A percentile compares a stretch with the other conserved stretches of the same genome.
These are phyloP conservation scores for Pyrenopolyporus hunteri DNA, from an alignment of 495 filamentous ascomycete species.

Conservation along the genomic window DNA sequence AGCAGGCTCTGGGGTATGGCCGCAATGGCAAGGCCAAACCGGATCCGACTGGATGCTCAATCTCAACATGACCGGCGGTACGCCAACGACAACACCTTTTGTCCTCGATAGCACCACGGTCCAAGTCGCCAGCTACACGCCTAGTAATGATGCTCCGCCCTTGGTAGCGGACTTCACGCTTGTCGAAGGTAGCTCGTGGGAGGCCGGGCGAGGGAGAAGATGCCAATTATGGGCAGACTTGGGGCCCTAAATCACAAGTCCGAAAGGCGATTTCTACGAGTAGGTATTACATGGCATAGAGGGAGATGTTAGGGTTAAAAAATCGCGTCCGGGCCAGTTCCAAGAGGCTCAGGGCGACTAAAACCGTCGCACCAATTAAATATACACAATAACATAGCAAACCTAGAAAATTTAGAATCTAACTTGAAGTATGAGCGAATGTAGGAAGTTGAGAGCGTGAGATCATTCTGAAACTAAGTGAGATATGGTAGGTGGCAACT, in stretches of 20 bases:
- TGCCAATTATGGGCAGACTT: conserved; percentile 64
- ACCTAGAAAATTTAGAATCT: no score
- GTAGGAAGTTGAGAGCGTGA: no score
- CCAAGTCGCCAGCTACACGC: conserved; percentile 34
- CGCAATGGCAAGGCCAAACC: conserved; percentile 41
- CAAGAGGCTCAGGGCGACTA: no score
- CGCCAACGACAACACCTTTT: conserved; percentile 25
- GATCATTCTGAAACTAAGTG: no score
- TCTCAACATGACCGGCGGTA: conserved; percentile 59
- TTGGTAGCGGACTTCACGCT: conserved; percentile 53
- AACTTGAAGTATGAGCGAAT: no score
- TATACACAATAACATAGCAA: no score
- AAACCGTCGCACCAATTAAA: no score
- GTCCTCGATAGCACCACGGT: conserved; percentile 3
- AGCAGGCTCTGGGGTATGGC: conserved; percentile 28
- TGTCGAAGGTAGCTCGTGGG: conserved; percentile 61
- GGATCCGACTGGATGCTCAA: conserved; percentile 50
- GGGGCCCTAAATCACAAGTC: conserved; percentile 36
- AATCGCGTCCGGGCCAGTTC: no score
- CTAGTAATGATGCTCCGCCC: conserved; percentile 40
- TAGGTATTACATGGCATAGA: no score
- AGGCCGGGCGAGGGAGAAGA: conserved; percentile 59
- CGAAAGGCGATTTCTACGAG: no score
- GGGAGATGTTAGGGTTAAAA: no score
- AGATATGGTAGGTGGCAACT: no score